Base-by-base conservation (phyloP, 169 alveolate genomes). In the Eimeria necatrix region DNA sequence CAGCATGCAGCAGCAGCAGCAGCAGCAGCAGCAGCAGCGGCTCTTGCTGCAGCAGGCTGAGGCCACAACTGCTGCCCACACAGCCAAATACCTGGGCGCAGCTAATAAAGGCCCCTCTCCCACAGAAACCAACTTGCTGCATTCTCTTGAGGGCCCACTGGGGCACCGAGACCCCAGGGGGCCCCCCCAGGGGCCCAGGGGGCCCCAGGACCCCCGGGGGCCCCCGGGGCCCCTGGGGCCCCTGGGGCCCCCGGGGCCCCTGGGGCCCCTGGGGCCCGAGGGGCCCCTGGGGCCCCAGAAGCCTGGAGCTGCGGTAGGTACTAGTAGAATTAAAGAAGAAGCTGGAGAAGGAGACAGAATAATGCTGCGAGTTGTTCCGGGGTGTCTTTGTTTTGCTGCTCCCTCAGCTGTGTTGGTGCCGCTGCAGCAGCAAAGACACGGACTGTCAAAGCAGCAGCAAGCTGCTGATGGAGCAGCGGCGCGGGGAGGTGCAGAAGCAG, bases 401-500 rank as follows among this genome's bases (percentile, higher is more conserved):
- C 51, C 78, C 14, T 68, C 78, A 7, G 78, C 78, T 68, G 78
- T 68, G 48, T 48, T 68, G 48, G 51, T 68, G 78, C 78, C 78
- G 78, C 78, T 68, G 78, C 78, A 68, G 78, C 78, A 68, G 78
- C 78, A 68, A 16, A 9, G n/a, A n/a, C n/a, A n/a, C n/a, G n/a
- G n/a, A n/a, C n/a, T n/a, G n/a, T 48, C 78, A 22, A 10, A 9
- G 78, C 48, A 24, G 78, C 78, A 68, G 78, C 78, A 68, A 22
- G 14, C 48, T 4, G 12, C 2, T 68, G 78, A 61, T 4, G 73
- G 51, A 8, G 51, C 78, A 0, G 49, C 41, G 14, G 78, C 78
- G 8, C n/a, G 51, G 26, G 78, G 51, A 20, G 14, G 51, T 24
- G 7, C 78, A 22, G 18, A 20, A 61, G 73, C 73, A 61, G 18